These are phyloP conservation scores for Colletotrichum noveboracense DNA, from an alignment of 2,329 filamentous ascomycete genomes.

Conservation along the genomic window DNA sequence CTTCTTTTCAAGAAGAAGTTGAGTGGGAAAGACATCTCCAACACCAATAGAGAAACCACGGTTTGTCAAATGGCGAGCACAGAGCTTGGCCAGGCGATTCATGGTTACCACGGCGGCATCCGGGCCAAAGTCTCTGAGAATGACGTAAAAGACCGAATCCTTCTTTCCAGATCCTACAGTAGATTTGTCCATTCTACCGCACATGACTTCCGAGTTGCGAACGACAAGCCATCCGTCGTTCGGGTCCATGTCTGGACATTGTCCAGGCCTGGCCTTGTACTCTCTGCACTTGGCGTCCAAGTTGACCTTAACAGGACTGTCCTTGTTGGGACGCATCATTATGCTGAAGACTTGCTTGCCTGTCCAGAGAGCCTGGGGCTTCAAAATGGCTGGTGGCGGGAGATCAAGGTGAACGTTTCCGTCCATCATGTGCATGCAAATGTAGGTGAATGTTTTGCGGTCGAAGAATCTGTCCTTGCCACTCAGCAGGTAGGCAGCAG, in stretches of 20 bases:
- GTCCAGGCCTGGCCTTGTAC: constrained; percentile 67
- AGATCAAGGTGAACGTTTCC: constrained; percentile 79
- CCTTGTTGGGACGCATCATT: constrained; percentile 85
- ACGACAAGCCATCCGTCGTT: constrained; percentile 93
- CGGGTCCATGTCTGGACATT: constrained; percentile 74
- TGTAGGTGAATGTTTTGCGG: constrained; percentile 83
- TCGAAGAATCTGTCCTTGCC: constrained; percentile 94
- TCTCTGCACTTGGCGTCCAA: constrained; percentile 91
- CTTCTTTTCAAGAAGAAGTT: constrained; percentile 74
- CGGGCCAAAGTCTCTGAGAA: constrained; percentile 92
- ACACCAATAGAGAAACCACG: constrained; percentile 96
- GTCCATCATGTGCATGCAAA: constrained; percentile 94
- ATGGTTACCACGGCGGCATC: constrained; percentile 88
- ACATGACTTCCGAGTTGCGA: constrained; percentile 97
- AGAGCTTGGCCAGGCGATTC: constrained; percentile 92
- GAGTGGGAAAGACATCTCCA: constrained; percentile 88
- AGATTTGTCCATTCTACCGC: constrained; percentile 95
- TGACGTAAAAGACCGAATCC: constrained; percentile 96
- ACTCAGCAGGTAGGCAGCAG: constrained; percentile 87
- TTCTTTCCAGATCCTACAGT: constrained; percentile 98
- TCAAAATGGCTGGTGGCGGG: constrained; percentile 84
- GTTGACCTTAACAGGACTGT: constrained; percentile 85
- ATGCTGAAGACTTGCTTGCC: constrained; percentile 97
- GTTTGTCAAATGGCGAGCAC: constrained; percentile 85
- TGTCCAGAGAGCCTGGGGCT: constrained; percentile 89